These are phyloP conservation scores for Paspalum notatum DNA, from an alignment of 176 grass and related monocot species.

Conservation along the genomic window DNA sequence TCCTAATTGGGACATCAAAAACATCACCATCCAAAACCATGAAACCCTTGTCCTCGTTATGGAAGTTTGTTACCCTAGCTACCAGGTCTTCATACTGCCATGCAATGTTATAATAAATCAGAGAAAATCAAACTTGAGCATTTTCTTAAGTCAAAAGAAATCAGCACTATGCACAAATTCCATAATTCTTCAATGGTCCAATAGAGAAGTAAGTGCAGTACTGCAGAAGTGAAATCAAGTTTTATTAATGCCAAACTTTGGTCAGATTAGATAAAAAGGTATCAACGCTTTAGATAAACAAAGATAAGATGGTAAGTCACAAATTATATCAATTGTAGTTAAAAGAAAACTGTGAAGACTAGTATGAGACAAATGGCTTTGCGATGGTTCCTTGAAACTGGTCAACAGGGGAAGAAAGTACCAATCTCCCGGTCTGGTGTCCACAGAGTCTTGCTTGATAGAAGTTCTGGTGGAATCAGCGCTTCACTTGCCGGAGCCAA, in stretches of 20 bases:
- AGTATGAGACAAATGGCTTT: neutral
- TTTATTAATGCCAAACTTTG: slow-evolving; percentile 4
- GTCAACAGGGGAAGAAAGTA: slow-evolving; percentile 30
- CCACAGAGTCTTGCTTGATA: slow-evolving; percentile 62
- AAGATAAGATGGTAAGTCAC: neutral
- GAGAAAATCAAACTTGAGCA: neutral
- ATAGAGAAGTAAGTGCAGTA: neutral
- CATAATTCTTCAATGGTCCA: neutral
- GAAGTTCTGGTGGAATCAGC: slow-evolving; percentile 67
- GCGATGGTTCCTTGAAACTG: neutral
- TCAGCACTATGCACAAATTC: neutral
- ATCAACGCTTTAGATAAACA: neutral
- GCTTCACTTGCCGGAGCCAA: slow-evolving; percentile 54
- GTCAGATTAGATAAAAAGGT: neutral
- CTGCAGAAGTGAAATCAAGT: slow-evolving; percentile 8
- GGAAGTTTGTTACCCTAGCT: slow-evolving; percentile 80
- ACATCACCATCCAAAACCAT: slow-evolving; percentile 95
- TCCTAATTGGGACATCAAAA: slow-evolving; percentile 90
- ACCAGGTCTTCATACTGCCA: slow-evolving; percentile 82
- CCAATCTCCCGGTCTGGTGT: slow-evolving; percentile 68
- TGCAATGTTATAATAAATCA: slow-evolving; percentile 39
- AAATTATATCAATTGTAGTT: neutral
- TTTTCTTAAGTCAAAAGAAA: neutral
- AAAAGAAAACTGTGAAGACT: neutral
- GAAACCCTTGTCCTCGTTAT: slow-evolving; percentile 80